Conservation (phyloP, 495 filamentous ascomycete genomes). For the Xanthoparmelia taractica region DNA sequence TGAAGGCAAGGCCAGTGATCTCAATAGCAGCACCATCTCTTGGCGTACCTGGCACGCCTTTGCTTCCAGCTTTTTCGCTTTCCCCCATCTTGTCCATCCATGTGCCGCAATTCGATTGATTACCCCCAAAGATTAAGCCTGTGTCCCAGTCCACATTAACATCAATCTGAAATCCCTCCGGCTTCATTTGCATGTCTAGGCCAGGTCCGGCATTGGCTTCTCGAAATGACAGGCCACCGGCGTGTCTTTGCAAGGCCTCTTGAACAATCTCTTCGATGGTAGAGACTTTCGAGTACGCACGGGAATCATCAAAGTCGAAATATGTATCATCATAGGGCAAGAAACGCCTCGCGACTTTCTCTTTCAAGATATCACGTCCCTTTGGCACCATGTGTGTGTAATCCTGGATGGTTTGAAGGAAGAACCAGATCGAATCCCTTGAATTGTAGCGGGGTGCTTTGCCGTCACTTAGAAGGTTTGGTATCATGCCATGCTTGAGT, state of each 20-base stretch:
- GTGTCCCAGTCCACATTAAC: conserved; percentile 88
- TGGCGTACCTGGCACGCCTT: conserved; percentile 92
- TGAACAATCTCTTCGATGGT: conserved; percentile 84
- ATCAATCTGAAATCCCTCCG: conserved; percentile 84
- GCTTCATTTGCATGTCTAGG: conserved; percentile 88
- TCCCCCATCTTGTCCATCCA: conserved; percentile 99
- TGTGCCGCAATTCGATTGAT: conserved; percentile 89
- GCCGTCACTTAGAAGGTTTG: conserved; percentile 82
- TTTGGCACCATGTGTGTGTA: conserved; percentile 77
- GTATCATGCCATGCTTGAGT: conserved; percentile 97
- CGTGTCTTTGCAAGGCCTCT: conserved; percentile 87
- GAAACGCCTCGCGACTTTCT: conserved; percentile 77
- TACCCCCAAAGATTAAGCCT: conserved; percentile 89
- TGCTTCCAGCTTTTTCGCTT: conserved; percentile 78
- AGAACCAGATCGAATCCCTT: conserved; percentile 95
- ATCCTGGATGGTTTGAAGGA: conserved; percentile 89
- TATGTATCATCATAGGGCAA: conserved; percentile 91
- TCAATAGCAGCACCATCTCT: conserved; percentile 93
- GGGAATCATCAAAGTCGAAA: conserved; percentile 69
- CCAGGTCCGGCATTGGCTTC: conserved; percentile 88
- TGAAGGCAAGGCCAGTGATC: conserved; percentile 88
- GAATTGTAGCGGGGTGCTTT: conserved; percentile 93
- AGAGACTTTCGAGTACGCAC: conserved; percentile 77
- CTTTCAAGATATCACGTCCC: conserved; percentile 65
- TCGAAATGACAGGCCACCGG: conserved; percentile 76